Conservation (phyloP, 495 filamentous ascomycete genomes). For the Extremus antarcticus region DNA sequence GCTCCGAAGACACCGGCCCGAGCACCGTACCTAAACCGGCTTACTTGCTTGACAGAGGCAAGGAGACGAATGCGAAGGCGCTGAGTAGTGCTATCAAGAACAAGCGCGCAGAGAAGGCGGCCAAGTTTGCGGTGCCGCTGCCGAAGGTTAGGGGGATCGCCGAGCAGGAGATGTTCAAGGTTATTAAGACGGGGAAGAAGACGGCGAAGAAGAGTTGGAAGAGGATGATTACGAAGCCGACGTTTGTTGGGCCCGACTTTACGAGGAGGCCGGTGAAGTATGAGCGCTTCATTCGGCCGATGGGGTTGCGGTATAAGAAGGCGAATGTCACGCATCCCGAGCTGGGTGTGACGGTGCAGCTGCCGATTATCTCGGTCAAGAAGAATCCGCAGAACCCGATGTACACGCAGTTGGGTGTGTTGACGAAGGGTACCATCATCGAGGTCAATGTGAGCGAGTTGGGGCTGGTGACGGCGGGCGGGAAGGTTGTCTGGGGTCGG, state of each 20-base stretch:
- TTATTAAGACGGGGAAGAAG: constrained; percentile 89
- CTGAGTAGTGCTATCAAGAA: constrained; percentile 78
- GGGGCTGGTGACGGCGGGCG: constrained; percentile 81
- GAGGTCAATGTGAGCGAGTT: constrained; percentile 95
- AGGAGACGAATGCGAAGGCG: constrained; percentile 80
- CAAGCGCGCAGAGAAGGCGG: constrained; percentile 80
- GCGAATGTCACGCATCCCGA: constrained; percentile 86
- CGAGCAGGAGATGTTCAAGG: constrained; percentile 98
- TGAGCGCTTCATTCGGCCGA: constrained; percentile 66
- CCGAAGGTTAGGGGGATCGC: constrained; percentile 89
- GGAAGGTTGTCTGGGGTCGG: constrained; percentile 85
- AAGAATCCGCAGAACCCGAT: constrained; percentile 96
- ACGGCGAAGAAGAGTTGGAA: constrained; percentile 79
- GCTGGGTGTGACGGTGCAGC: constrained; percentile 77
- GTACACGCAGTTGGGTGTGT: constrained; percentile 86
- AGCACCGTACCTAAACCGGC: constrained; percentile 64
- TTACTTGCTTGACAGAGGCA: constrained; percentile 82
- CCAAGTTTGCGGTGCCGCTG: constrained; percentile 88
- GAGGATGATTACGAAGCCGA: constrained; percentile 88
- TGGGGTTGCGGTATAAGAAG: constrained; percentile 87
- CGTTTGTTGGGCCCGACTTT: constrained; percentile 83
- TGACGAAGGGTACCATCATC: constrained; percentile 89
- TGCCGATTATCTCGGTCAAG: constrained; percentile 90
- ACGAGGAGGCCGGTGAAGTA: constrained; percentile 90
- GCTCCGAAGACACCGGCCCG: constrained; percentile 63